Conservation (phyloP, 2,329 filamentous ascomycete species). For the Pseudocercospora cruenta region DNA sequence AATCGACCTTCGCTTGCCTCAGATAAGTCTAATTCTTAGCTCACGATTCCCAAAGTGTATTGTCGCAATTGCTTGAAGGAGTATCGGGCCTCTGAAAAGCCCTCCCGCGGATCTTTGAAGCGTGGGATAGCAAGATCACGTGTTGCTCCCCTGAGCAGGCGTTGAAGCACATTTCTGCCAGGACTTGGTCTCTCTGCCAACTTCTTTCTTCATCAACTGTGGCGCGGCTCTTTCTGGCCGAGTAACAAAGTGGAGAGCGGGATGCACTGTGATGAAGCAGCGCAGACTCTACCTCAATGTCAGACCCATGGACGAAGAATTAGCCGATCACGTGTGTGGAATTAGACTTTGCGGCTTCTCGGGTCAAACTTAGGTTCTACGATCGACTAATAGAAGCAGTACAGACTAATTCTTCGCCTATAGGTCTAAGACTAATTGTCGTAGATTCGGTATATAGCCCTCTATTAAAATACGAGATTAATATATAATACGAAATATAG, state of each 20-base stretch:
- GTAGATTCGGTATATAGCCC: too few species aligned
- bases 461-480: too few species aligned
- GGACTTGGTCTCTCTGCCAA: neutral
- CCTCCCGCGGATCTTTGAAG: neutral
- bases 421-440: too few species aligned
- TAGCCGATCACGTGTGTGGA: too few species aligned
- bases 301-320: too few species aligned
- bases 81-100: neutral
- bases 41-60: slow-evolving; percentile 4
- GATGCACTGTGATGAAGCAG: neutral
- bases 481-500: too few species aligned
- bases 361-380: too few species aligned
- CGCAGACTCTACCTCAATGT: neutral
- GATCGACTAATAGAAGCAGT: too few species aligned
- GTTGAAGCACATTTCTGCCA: neutral
- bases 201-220: neutral
- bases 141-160: neutral
- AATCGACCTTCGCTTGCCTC: slow-evolving; percentile 13
- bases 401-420: too few species aligned
- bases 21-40: slow-evolving; percentile 11
- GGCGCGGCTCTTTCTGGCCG: neutral
- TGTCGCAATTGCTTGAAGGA: slow-evolving; percentile 4
- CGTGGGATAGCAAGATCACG: slow-evolving; percentile 2
- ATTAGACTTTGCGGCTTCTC: too few species aligned
- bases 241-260: neutral